Percentiles rank a stretch among this genome's conserved stretches.
Conservation (phyloP, 495 filamentous ascomycete genomes). For the Aspergillus baeticus region DNA sequence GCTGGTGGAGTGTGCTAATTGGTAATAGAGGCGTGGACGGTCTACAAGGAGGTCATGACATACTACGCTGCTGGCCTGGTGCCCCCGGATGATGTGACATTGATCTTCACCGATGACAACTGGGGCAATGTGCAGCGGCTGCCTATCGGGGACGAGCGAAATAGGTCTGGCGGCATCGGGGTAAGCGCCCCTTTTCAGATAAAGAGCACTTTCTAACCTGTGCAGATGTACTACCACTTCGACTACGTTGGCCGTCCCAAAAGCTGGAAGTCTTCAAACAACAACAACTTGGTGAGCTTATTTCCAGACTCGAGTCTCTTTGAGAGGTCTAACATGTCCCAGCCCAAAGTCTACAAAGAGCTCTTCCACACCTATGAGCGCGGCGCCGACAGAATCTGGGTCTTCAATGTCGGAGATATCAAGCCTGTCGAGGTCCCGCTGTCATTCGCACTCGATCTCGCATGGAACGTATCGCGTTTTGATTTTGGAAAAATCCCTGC, state of each 20-base stretch:
- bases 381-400: not conserved
- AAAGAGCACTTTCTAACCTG: not conserved
- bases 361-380: not conserved
- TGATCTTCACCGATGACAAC: slow-evolving; percentile 77
- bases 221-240: slow-evolving; percentile 62
- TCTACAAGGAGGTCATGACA: slow-evolving; percentile 70
- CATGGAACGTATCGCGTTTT: not conserved
- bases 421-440: not conserved
- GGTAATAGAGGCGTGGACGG: slow-evolving; percentile 63
- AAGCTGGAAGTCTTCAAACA: slow-evolving; percentile 28
- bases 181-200: slow-evolving; percentile 25
- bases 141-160: slow-evolving; percentile 59
- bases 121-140: slow-evolving; percentile 68
- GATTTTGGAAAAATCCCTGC: not conserved
- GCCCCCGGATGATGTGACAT: slow-evolving; percentile 70
- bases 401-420: not conserved
- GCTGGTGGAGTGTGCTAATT: no score
- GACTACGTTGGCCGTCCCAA: slow-evolving; percentile 49
- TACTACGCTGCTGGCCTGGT: slow-evolving; percentile 64
- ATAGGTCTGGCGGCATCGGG: slow-evolving; percentile 64
- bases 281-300: not conserved
- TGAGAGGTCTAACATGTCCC: not conserved
- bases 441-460: not conserved
- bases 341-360: slow-evolving; percentile 1
- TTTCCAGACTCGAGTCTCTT: no score